Evolutionary conservation across 768 basidiomycete genomes (phyloP), one percentile per base, ranked within the genome.

Genomic region (Mycena olivaceomarginata): DNA sequence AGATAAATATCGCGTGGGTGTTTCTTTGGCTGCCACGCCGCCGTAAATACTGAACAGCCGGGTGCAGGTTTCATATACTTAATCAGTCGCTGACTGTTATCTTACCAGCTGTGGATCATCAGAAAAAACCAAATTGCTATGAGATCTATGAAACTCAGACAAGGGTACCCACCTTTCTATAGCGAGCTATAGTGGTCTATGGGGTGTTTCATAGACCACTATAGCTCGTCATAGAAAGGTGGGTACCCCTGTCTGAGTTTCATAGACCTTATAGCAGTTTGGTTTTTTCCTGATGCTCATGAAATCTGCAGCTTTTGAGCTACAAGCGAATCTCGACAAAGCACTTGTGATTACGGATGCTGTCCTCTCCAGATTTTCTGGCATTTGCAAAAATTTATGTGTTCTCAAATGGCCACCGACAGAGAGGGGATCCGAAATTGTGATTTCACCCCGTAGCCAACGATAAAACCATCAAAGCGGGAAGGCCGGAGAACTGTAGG

Each of bases 261-360:
- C n/a, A n/a, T n/a, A n/a, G n/a, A n/a, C n/a, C n/a, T n/a, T n/a
- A n/a, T n/a, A n/a, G n/a, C n/a, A n/a, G n/a, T n/a, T n/a, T n/a
- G n/a, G n/a, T n/a, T n/a, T n/a, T n/a, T n/a, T n/a, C n/a, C n/a
- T n/a, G n/a, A n/a, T n/a, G n/a, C n/a, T n/a, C n/a, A n/a, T 70
- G 69, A 60, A 70, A 31, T 59, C 59, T 12, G 57, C 69, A n/a
- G 69, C 46, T 45, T 70, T 70, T 39, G 43, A 70, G 43, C 56
- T 57, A 37, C 69, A 62, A 40, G 51, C 39, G 1, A 68, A 51
- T 53, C 39, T 57, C 13, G n/a, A 57, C 12, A 39, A 68, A 25
- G 39, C 53, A 10, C 40, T 48, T 39, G 0, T 51, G n/a, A 46
- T 56, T 20, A 51, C 37, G 13, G 51, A 41, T 5, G 25, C n/a